Evolutionary conservation across 805 yeast genomes (phyloP), one percentile per base, ranked within the genome.

Genomic region (Candida jianshihensis): DNA sequence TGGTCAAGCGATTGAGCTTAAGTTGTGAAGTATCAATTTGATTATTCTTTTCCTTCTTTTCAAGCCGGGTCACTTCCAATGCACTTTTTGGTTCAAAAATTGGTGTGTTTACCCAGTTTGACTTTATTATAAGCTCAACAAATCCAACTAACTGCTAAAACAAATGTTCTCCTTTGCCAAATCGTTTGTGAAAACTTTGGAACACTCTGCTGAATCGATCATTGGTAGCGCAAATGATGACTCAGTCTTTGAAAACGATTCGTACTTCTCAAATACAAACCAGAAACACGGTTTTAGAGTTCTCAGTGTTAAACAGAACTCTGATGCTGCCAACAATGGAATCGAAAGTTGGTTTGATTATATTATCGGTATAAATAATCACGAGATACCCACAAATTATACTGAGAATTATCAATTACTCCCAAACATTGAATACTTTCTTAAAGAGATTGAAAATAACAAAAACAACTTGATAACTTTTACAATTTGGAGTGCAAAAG

Each of bases 301-400:
- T 2, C 49, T 82, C 2, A 61, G 66, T 19, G 74, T 75, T 3
- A 63, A 60, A 26, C 55, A 59, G 22, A 61, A 58, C 36, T 73
- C 82, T 1, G 59, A 62, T 12, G 81, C 73, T 13, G 57, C 60
- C 7, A 65, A 60, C 20, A 62, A 67, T 18, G 84, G 82, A 3
- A 56, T 92, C 20, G 94, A 88, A 58, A 69, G 92, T 9, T 82
- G 86, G 75, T 92, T 90, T 53, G 98, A 90, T 56, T 90, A 71
- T 54, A 75, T 90, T 25, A 70, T 87, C n/a, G 81, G 83, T 1
- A 64, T 88, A 38, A 85, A 90, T 48, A 86, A 84, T 31, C 80
- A 73, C 44, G 83, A 81, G 15, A 49, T 78, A 17, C 64, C 68
- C 14, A 45, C 65, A 20, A 39, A 54, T 14, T 46, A 59, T 40